Evolutionary conservation across 140 eudicot species (phyloP).

Genomic region (Oenanthe javanica): DNA sequence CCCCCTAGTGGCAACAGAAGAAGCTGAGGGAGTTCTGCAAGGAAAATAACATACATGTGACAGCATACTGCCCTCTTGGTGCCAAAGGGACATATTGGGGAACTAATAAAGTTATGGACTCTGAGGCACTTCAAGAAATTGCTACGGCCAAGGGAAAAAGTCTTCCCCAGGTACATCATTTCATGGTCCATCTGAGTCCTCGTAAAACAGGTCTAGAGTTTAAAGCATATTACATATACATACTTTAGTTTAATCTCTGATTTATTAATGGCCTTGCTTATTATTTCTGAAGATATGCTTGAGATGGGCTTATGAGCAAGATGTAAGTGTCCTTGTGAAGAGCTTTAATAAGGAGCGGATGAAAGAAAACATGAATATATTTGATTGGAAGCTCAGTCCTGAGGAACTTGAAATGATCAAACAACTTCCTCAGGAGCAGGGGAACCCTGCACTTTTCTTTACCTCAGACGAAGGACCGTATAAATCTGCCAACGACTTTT

Average conservation of each 20-base stretch:
- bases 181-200: neutral
- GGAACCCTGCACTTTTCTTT: conserved; percentile 19
- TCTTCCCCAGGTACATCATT: conserved; percentile 36
- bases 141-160: conserved; percentile 41
- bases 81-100: conserved; percentile 44
- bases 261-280: neutral
- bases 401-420: conserved; percentile 26
- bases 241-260: neutral
- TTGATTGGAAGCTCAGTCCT: conserved; percentile 25
- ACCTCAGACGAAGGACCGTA: conserved; percentile 28
- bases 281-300: conserved; percentile 20
- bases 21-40: conserved; percentile 42
- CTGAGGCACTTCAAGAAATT: conserved; percentile 30
- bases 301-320: conserved; percentile 50
- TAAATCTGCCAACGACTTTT: conserved; percentile 25
- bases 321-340: conserved; percentile 30
- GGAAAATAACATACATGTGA: conserved; percentile 39
- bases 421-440: conserved; percentile 28
- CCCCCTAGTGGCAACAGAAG: conserved; percentile 63
- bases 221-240: neutral
- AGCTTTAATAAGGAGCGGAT: conserved; percentile 39
- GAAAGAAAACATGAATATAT: conserved; percentile 32
- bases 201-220: neutral
- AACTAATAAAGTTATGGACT: conserved; percentile 42
- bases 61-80: conserved; percentile 64